phyloP scores from a whole-genome alignment of 2,329 filamentous ascomycete species.

The Emergomyces pasteurianus region DNA sequence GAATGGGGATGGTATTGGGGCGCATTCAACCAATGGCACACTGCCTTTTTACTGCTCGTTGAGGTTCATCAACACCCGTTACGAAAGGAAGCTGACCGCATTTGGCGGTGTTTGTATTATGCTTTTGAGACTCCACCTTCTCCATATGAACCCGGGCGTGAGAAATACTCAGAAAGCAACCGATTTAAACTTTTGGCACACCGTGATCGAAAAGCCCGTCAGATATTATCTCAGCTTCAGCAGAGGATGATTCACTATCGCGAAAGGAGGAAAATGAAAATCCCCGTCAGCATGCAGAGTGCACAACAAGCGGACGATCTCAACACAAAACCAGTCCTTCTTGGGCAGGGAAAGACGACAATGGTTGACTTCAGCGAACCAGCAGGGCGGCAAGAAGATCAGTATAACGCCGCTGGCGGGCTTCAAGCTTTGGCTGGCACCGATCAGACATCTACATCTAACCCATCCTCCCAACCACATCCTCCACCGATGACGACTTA shows the following conservation, averaged over 20 bases:
- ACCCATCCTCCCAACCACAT: not conserved
- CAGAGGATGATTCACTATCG: slow-evolving; percentile 26
- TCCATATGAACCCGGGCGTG: slow-evolving; percentile 28
- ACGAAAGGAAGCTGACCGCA: slow-evolving; percentile 48
- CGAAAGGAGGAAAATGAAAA: slow-evolving; percentile 17
- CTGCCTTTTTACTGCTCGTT: slow-evolving; percentile 54
- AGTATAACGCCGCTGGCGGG: not conserved
- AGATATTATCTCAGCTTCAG: slow-evolving; percentile 51
- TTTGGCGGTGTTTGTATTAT: slow-evolving; percentile 61
- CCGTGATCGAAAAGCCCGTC: slow-evolving; percentile 46
- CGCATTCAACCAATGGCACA: slow-evolving; percentile 61
- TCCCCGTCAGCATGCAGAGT: slow-evolving; percentile 13
- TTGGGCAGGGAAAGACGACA: too few relatives aligned
- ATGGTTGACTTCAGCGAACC: not conserved
- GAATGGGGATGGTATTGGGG: slow-evolving; percentile 60
- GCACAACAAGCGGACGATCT: not conserved
- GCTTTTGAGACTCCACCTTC: slow-evolving; percentile 49
- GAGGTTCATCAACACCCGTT: slow-evolving; percentile 52
- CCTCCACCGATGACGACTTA: not conserved
- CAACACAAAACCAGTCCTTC: not conserved
- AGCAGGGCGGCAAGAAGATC: not conserved
- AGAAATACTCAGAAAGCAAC: slow-evolving; percentile 2
- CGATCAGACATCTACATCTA: not conserved
- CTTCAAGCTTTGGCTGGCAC: not conserved
- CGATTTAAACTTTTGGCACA: slow-evolving; percentile 12